Evolutionary conservation across 2,329 filamentous ascomycete species (phyloP).

Genomic region (Bisporella sp.): DNA sequence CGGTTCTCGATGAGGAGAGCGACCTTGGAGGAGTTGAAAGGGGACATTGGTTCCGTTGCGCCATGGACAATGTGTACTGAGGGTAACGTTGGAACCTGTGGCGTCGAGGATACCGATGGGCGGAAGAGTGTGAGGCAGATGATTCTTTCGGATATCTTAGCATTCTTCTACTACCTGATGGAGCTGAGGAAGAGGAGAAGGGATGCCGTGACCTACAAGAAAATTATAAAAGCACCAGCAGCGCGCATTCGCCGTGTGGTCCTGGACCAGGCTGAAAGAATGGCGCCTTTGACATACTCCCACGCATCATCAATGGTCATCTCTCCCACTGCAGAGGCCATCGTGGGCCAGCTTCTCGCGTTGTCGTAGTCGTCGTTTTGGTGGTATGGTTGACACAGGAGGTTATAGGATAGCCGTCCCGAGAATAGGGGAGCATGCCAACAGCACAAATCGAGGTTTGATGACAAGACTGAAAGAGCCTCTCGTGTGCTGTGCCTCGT

Average conservation of each 20-base stretch:
- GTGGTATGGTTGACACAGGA: too few relatives aligned
- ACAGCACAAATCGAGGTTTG: too few relatives aligned
- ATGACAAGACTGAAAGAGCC: too few relatives aligned
- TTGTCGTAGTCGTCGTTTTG: too few relatives aligned
- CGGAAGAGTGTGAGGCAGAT: slow-evolving; percentile 16
- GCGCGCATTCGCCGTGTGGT: slow-evolving; percentile 24
- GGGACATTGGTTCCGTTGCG: background rate
- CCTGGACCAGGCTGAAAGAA: slow-evolving; percentile 20
- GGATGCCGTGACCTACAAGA: slow-evolving; percentile 15
- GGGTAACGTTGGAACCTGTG: slow-evolving; percentile 11
- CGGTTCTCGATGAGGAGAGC: slow-evolving; percentile 48
- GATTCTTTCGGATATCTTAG: slow-evolving; percentile 12
- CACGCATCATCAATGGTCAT: slow-evolving; percentile 26
- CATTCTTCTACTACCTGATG: background rate
- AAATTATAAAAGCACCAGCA: slow-evolving; percentile 17
- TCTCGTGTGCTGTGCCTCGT: too few relatives aligned
- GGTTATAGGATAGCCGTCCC: too few relatives aligned
- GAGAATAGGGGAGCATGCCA: too few relatives aligned
- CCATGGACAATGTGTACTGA: slow-evolving; percentile 8
- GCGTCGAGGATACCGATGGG: slow-evolving; percentile 15
- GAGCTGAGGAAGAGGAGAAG: background rate
- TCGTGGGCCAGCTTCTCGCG: slow-evolving; percentile 6
- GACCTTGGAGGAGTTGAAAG: slow-evolving; percentile 25
- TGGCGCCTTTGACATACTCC: slow-evolving; percentile 15
- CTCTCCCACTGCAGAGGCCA: slow-evolving; percentile 7